These are phyloP conservation scores for Penicillium soppii DNA, from an alignment of 495 filamentous ascomycete species.

Conservation along the genomic window DNA sequence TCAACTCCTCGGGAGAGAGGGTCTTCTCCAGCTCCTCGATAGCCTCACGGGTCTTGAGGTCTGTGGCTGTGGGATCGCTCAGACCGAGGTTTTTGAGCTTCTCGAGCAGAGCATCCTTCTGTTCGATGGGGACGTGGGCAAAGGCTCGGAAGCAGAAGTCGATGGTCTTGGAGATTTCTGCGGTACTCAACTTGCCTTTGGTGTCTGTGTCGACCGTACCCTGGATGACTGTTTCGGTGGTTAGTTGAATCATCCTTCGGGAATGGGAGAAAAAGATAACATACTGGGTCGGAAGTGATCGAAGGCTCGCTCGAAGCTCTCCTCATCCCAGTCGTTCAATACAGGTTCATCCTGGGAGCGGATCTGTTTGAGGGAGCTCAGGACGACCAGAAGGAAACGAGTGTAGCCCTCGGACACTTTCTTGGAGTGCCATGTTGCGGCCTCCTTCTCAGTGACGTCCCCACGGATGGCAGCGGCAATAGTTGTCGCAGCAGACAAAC, in stretches of 20 bases:
- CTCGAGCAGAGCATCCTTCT: no score
- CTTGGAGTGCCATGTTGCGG: slow-evolving; percentile 46
- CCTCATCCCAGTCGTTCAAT: slow-evolving; percentile 40
- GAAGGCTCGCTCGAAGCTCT: slow-evolving; percentile 48
- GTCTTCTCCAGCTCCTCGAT: not conserved
- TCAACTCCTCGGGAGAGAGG: not conserved
- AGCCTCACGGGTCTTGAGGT: not conserved
- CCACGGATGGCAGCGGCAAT: slow-evolving; percentile 33
- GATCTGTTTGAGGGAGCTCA: slow-evolving; percentile 48
- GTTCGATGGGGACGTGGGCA: no score
- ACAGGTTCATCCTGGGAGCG: slow-evolving; percentile 29
- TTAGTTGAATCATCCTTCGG: no score
- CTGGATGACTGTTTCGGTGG: slow-evolving; percentile 50
- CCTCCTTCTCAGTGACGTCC: slow-evolving; percentile 35
- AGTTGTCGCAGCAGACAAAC: slow-evolving; percentile 45
- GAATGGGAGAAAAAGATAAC: slow-evolving; percentile 3
- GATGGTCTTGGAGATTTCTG: slow-evolving; percentile 33
- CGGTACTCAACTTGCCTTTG: slow-evolving; percentile 28
- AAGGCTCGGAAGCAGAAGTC: no score
- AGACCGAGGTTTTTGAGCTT: no score
- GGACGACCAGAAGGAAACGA: slow-evolving; percentile 49
- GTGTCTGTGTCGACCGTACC: slow-evolving; percentile 36
- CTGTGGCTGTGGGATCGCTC: not conserved
- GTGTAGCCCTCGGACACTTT: slow-evolving; percentile 48
- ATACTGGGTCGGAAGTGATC: slow-evolving; percentile 41